phyloP scores from a whole-genome alignment of 306 rosid genomes.

The Malus sylvestris region DNA sequence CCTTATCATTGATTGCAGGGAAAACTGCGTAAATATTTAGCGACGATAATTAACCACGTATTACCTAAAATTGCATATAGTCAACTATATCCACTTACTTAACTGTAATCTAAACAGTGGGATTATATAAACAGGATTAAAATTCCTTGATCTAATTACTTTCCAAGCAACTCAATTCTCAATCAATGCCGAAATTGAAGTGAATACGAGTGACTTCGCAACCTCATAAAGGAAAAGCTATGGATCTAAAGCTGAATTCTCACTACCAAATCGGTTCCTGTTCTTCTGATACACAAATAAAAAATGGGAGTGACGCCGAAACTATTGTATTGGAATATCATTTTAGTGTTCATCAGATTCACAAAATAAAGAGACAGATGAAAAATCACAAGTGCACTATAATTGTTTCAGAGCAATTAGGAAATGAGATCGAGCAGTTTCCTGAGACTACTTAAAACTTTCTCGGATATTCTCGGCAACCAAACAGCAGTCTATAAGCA shows the following conservation, averaged over 20 bases:
- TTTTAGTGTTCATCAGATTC: not conserved
- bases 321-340: not conserved
- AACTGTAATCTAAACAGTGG: too few species aligned
- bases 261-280: not conserved
- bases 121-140: too few species aligned
- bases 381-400: not conserved
- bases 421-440: not conserved
- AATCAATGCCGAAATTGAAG: not conserved
- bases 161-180: not conserved
- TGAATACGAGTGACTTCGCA: not conserved
- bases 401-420: not conserved
- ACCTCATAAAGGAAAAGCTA: not conserved
- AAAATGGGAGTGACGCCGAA: slow-evolving; percentile 8
- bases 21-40: not conserved
- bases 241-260: slow-evolving; percentile 1
- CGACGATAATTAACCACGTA: not conserved
- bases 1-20: not conserved
- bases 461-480: slow-evolving; percentile 12
- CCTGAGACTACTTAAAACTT: slow-evolving; percentile 4
- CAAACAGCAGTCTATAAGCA: slow-evolving; percentile 17
- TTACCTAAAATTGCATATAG: not conserved
- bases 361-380: not conserved
- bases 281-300: not conserved
- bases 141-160: too few species aligned
- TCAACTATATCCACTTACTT: too few species aligned